Base-by-base conservation (phyloP, 768 basidiomycete species). In the Coprinopsis marcescibilis region DNA sequence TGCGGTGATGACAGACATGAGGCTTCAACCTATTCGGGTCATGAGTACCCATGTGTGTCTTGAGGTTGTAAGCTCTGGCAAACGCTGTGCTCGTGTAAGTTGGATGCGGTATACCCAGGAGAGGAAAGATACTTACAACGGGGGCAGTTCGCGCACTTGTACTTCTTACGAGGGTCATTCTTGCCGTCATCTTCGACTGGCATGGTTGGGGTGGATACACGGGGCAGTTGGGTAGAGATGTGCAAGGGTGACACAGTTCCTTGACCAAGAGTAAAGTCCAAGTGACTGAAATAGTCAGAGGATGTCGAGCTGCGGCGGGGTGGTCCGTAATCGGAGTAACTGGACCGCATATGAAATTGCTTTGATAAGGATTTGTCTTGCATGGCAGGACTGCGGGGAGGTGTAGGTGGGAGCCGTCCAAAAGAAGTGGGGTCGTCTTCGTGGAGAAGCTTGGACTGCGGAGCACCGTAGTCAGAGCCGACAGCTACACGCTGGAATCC, bases 11-110 rank as follows among this genome's bases (percentile, higher is more conserved):
- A 64, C 93, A 97, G 36, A 83, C 76, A 60, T 90, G 86, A 4
- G 91, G 90, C 69, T 95, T 97, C 41, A 84, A 68, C 50, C 93
- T 77, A 64, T 89, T 83, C 19, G 94, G 93, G 61, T 95, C 90
- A 65, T 97, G 93, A 3, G 93, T 97, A 20, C 86, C 85, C 77
- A 89, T 83, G 64, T 96, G 93, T 0, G 93, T 94, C 71, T 97
- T 97, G 48, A 97, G 67, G 58, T 97, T 97, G 66, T 89, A 96
- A 2, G 91, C 91, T 21, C 93, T 75, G 10, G 92, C 93, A 56
- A 97, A 97, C 1, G 87, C 94, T 87, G 29, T 44, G 50, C 39
- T 45, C 52, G 42, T 46, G 33, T 35, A 24, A 13, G 48, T 11
- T 30, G 19, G 30, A 29, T 43, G 24, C 17, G 4, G 17, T 30